Percentiles rank a stretch among this genome's conserved stretches.
Evolutionary conservation across 176 grass and related monocot genomes (phyloP).

Genomic region (Oryza longistaminata): DNA sequence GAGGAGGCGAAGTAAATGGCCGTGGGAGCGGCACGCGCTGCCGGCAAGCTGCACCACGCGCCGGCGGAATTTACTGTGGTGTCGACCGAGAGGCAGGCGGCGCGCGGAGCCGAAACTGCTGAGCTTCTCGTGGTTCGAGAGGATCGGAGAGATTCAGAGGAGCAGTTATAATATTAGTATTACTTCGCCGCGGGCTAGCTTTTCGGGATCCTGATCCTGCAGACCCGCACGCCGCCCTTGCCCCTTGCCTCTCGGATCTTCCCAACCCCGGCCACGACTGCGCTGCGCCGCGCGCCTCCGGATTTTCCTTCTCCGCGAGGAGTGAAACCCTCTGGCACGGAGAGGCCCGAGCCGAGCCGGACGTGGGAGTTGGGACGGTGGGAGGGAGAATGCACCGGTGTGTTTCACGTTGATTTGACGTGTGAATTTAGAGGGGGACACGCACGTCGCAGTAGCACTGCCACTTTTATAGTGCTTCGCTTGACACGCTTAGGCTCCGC

Average conservation of each 20-base stretch:
- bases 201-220: conserved; percentile 14
- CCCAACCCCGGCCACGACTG: neutral
- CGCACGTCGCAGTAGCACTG: neutral
- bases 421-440: neutral
- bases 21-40: neutral
- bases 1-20: conserved; percentile 19
- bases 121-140: neutral
- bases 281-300: no score
- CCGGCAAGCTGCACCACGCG: neutral
- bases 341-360: neutral
- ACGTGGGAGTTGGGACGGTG: neutral
- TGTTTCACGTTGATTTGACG: neutral
- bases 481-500: neutral
- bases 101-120: neutral
- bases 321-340: neutral
- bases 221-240: neutral
- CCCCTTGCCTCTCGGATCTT: neutral
- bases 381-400: neutral
- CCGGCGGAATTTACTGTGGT: conserved; percentile 35
- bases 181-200: conserved; percentile 17
- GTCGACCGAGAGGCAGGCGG: neutral
- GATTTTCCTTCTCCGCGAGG: neutral
- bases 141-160: neutral
- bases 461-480: conserved; percentile 24
- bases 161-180: conserved; percentile 31